These are phyloP conservation scores for Aspergillus texensis DNA, from an alignment of 2,329 filamentous ascomycete genomes.

Conservation along the genomic window DNA sequence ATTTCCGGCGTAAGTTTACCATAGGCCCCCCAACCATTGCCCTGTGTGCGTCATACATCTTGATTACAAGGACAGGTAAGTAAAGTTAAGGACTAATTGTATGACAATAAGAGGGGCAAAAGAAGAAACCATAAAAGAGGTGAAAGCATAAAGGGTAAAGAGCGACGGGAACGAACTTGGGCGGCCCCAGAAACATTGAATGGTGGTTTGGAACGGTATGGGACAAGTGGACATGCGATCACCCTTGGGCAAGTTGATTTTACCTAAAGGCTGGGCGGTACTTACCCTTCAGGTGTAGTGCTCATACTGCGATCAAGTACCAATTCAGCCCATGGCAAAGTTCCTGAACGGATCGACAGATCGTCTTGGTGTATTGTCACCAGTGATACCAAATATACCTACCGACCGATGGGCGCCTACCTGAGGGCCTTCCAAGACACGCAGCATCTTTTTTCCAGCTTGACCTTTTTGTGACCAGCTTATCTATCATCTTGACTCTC, in stretches of 20 bases:
- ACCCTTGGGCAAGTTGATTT: neutral
- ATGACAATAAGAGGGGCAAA: conserved; percentile 2
- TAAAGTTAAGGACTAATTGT: neutral
- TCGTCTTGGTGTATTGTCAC: conserved; percentile 23
- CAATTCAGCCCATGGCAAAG: neutral
- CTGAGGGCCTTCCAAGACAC: conserved; percentile 17
- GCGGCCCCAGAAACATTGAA: conserved; percentile 15
- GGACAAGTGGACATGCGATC: neutral
- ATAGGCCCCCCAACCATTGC: neutral
- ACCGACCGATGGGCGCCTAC: neutral
- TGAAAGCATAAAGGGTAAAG: conserved; percentile 28
- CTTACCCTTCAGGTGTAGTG: conserved; percentile 10
- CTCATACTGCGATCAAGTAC: conserved; percentile 17
- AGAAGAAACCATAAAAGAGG: neutral
- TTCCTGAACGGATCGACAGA: conserved; percentile 18
- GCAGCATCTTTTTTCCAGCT: conserved; percentile 27
- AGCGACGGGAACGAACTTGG: conserved; percentile 24
- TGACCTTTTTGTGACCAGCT: conserved; percentile 14
- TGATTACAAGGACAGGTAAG: neutral
- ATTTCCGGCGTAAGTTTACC: neutral
- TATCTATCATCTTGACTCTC: conserved; percentile 19
- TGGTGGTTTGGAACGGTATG: neutral
- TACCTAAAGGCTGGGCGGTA: conserved; percentile 13
- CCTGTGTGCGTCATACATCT: neutral
- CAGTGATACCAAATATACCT: conserved; percentile 9